Evolutionary conservation across 108 stramenopile species (phyloP).

Genomic region (Schizochytrium sp.): DNA sequence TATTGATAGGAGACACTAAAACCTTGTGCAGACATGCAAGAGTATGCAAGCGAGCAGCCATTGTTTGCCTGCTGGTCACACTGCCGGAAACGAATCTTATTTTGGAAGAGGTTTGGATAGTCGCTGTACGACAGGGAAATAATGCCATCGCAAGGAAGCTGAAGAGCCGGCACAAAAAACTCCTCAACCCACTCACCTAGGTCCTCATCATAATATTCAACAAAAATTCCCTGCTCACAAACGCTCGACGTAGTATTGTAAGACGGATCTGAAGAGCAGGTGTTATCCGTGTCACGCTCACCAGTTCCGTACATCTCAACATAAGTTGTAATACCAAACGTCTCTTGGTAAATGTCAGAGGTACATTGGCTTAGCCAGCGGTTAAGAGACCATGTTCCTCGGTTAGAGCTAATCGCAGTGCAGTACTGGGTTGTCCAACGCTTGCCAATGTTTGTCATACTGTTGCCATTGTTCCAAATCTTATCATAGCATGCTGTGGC

Average conservation of each 20-base stretch:
- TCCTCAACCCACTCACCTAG: not conserved
- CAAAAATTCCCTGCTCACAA: constrained; percentile 18
- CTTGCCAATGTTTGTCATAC: not conserved
- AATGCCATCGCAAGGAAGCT: constrained; percentile 6
- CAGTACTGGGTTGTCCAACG: constrained; percentile 32
- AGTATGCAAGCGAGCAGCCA: not conserved
- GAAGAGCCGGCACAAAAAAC: not conserved
- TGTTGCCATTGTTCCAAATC: not conserved
- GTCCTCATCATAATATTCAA: constrained; percentile 21
- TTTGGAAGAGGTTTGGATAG: constrained; percentile 7
- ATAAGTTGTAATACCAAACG: not conserved
- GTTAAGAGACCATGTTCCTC: not conserved
- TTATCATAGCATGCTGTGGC: not conserved
- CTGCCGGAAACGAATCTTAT: constrained; percentile 44
- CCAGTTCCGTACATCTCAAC: constrained; percentile 44
- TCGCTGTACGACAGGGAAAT: not conserved
- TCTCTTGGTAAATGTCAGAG: not conserved
- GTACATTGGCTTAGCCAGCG: not conserved
- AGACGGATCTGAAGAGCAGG: not conserved
- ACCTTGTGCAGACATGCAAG: constrained; percentile 16
- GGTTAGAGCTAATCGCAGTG: constrained; percentile 6
- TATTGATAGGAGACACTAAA: not conserved
- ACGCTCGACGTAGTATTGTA: not conserved
- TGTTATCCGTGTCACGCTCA: not conserved
- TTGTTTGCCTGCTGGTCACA: constrained; percentile 37